phyloP scores from a whole-genome alignment of 2,329 filamentous ascomycete genomes.

The Westerdykella sp. region DNA sequence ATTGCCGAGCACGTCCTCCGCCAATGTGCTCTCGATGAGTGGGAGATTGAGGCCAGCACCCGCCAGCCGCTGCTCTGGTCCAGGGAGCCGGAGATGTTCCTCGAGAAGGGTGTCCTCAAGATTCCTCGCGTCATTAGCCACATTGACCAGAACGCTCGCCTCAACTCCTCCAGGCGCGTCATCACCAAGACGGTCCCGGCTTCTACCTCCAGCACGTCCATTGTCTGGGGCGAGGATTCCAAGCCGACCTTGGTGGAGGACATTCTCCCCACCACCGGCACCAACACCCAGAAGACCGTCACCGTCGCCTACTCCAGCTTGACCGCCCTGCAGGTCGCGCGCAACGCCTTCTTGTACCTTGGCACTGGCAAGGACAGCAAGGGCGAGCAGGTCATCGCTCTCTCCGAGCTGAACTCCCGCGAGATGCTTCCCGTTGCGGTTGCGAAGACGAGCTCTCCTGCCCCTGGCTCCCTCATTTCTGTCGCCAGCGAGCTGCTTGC shows the following conservation, averaged over 20 bases:
- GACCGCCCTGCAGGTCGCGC: slow-evolving; percentile 1
- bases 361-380: slow-evolving; percentile 1
- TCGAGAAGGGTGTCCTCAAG: slow-evolving; percentile 1
- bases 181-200: slow-evolving; percentile 5
- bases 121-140: slow-evolving; percentile 4
- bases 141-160: slow-evolving; percentile 10
- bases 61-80: slow-evolving; percentile 5
- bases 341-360: slow-evolving; percentile 2
- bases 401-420: slow-evolving; percentile 1
- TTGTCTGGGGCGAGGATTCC: too few relatives aligned
- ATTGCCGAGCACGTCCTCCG: slow-evolving; percentile 5
- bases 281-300: not conserved
- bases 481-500: slow-evolving; percentile 2
- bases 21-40: slow-evolving; percentile 2
- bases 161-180: slow-evolving; percentile 15
- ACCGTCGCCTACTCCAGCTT: slow-evolving; percentile 1
- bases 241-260: not conserved
- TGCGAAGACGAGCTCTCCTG: not conserved
- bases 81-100: slow-evolving; percentile 5
- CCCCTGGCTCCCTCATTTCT: not conserved
- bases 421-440: not conserved
- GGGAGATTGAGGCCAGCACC: not conserved
- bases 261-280: not conserved
- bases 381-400: slow-evolving; percentile 1
- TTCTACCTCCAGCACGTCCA: too few relatives aligned